Base-by-base conservation (phyloP, 805 yeast species). In the Komagataella populi region DNA sequence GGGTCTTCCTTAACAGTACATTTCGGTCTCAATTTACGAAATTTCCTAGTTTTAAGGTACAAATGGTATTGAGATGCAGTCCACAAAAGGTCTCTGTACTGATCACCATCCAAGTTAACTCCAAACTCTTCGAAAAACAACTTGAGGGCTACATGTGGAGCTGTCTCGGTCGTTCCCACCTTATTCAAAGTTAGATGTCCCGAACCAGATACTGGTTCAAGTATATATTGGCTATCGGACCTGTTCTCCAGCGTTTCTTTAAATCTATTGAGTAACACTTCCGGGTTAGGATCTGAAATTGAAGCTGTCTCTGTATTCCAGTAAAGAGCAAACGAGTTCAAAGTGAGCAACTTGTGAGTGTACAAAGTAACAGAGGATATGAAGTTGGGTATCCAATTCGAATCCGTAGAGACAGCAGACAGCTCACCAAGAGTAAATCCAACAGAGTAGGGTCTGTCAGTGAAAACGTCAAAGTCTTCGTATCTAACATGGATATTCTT, bases 401-500 rank as follows among this genome's bases (percentile, higher is more conserved):
- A 82, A 64, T 91, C 90, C 0, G 98, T 83, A 1, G 96, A 87
- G 0, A 89, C 85, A 0, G 96, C 98, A 0, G 96, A 87, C 46
- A 93, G 71, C 66, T 93, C 98, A 46, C 79, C 77, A 49, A 93
- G 72, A 0, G 95, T 84, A 16, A 88, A 58, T 3, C 99, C 99
- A 44, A 89, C 67, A 0, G 96, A 74, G 57, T 86, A 87, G 2
- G 96, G 95, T 30, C 63, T 61, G 52, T 81, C 84, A 0, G 95
- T 82, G 56, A 87, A 81, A 4, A 79, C 74, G 46, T 77, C 70
- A 6, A 76, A 70, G 66, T 93, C 99, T 60, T 95, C 99, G 60
- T 90, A 93, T 52, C 99, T 74, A 18, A 93, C 65, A 64, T 93
- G 99, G 55, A 93, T 93, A 61, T 87, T 88, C 59, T 83, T 87